These are phyloP conservation scores for Boletus speciosus DNA, from an alignment of 768 basidiomycete genomes.

Conservation along the genomic window DNA sequence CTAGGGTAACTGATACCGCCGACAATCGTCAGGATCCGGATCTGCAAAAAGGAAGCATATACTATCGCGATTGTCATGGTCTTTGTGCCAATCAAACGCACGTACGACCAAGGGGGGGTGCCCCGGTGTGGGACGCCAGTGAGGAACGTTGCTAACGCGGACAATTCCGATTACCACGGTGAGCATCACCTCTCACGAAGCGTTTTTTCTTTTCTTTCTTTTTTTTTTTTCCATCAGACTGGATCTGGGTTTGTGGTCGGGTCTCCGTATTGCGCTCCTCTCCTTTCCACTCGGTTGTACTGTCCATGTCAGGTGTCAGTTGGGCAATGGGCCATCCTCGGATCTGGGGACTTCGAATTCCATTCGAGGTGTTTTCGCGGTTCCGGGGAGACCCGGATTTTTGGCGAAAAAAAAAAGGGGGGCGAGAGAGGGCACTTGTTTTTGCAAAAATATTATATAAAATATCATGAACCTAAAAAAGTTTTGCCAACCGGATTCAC, in stretches of 20 bases:
- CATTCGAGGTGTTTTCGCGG: conserved; percentile 10
- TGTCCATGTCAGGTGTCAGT: neutral
- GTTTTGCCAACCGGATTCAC: conserved; percentile 2
- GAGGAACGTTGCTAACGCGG: conserved; percentile 6
- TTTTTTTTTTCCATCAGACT: conserved; percentile 14
- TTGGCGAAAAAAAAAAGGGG: too few relatives aligned
- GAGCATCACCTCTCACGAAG: conserved; percentile 16
- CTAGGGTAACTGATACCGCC: conserved; percentile 16
- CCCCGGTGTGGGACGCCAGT: neutral
- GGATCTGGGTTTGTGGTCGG: conserved; percentile 12
- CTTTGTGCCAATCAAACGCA: conserved; percentile 18
- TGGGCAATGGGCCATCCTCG: conserved; percentile 8
- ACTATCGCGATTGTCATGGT: conserved; percentile 5
- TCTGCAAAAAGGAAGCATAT: conserved; percentile 22
- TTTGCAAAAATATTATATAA: too few relatives aligned
- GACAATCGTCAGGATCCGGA: conserved; percentile 30
- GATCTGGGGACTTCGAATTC: conserved; percentile 14
- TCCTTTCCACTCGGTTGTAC: neutral
- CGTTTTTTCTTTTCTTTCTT: too few relatives aligned
- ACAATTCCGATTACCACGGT: conserved; percentile 24
- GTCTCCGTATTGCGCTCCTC: conserved; percentile 3
- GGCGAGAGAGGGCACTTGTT: too few relatives aligned
- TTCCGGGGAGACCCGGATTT: conserved; percentile 8
- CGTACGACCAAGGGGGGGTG: neutral
- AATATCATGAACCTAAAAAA: conserved; percentile 1